Percentiles rank a stretch among this genome's conserved stretches.
These are phyloP conservation scores for Fraxinus dipetala DNA, from an alignment of 305 asterid species.

Conservation along the genomic window DNA sequence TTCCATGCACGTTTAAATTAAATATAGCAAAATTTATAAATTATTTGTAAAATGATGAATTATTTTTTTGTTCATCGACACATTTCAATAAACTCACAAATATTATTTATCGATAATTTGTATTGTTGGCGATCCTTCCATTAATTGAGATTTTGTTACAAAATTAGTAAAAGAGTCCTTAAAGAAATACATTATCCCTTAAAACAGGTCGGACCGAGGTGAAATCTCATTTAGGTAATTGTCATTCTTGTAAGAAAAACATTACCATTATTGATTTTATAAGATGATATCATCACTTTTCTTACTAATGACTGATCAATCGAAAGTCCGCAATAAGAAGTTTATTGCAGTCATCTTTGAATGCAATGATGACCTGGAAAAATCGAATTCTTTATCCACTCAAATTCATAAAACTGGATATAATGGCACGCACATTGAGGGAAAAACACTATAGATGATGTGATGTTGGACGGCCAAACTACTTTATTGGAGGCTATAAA, in stretches of 20 bases:
- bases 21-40: not conserved
- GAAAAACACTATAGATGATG: not conserved
- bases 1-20: not conserved
- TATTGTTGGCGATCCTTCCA: not conserved
- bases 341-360: not conserved
- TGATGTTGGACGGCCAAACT: not conserved
- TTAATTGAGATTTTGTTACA: not conserved
- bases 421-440: not conserved
- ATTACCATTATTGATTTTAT: not conserved
- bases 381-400: not conserved
- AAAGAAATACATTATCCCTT: not conserved
- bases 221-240: not conserved
- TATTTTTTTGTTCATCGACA: not conserved
- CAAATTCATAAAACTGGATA: not conserved
- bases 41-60: not conserved
- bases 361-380: not conserved
- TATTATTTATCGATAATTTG: not conserved
- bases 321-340: not conserved
- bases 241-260: not conserved
- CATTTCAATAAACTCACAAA: not conserved
- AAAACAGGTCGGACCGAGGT: not conserved
- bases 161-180: not conserved
- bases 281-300: not conserved
- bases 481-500: not conserved
- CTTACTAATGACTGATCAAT: not conserved